Evolutionary conservation across 2,329 filamentous ascomycete genomes (phyloP).

Genomic region (Ceratocystiopsis minuta): DNA sequence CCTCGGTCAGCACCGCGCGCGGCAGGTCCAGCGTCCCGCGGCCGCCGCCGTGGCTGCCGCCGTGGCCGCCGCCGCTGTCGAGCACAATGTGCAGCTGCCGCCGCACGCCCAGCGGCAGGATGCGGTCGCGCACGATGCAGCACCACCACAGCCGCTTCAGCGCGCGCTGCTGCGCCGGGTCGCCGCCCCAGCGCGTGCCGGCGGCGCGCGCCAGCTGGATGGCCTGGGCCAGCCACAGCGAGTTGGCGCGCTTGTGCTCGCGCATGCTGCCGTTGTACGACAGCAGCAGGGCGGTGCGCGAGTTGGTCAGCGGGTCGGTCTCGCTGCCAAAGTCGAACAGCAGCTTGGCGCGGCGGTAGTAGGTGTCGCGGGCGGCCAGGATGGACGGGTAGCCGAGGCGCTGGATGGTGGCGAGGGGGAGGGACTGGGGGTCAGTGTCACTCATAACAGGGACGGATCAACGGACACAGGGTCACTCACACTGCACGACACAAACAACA

Average conservation of each 20-base stretch:
- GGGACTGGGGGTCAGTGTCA: not conserved
- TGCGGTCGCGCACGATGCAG: constrained; percentile 80
- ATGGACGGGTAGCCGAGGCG: constrained; percentile 1
- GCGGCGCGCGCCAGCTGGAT: constrained; percentile 5
- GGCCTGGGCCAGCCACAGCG: constrained; percentile 4
- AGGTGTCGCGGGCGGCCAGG: constrained; percentile 2
- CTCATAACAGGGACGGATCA: constrained; percentile 3
- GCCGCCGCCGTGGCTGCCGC: no score
- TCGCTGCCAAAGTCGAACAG: constrained; percentile 26
- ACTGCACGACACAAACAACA: constrained; percentile 19
- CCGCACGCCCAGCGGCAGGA: constrained; percentile 84
- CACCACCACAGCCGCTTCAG: constrained; percentile 99
- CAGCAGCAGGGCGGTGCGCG: constrained; percentile 24
- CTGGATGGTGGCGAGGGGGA: not conserved
- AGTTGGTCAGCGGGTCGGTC: constrained; percentile 19
- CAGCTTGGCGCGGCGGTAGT: constrained; percentile 13
- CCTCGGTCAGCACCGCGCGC: constrained; percentile 44
- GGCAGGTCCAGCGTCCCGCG: constrained; percentile 88
- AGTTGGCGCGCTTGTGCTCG: constrained; percentile 3
- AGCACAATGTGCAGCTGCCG: constrained; percentile 81
- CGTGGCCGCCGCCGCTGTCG: constrained; percentile 34
- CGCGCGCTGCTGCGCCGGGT: constrained; percentile 22
- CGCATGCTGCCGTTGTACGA: constrained; percentile 19
- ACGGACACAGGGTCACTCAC: constrained; percentile 8
- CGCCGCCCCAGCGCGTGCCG: constrained; percentile 1